Base-by-base conservation (phyloP, 805 yeast species). In the Kazachstania taianensis region DNA sequence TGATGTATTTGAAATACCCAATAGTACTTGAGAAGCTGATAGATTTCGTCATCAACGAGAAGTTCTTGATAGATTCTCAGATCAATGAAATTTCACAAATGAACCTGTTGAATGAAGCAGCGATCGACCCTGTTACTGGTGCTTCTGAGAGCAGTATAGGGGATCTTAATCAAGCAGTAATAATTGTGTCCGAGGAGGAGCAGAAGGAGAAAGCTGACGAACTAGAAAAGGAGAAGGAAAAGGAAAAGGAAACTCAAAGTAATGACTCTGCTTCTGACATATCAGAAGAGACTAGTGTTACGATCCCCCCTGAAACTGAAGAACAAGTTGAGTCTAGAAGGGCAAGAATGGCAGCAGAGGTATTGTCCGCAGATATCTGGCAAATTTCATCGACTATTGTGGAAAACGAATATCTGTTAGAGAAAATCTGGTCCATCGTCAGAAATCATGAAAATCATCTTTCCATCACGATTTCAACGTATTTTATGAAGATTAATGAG, bases 361-460 rank as follows among this genome's bases (percentile, higher is more conserved):
- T 89, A 28, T 66, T 89, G 33, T 75, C 89, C 27, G 82, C 89
- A 6, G 96, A 87, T 52, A 86, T 85, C 7, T 89, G 96, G 96
- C 80, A 94, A 2, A 66, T 92, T 25, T 81, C 94, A 2, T 94
- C 89, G 46, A 77, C 94, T 1, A 78, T 92, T 39, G 78, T 89
- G 80, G 87, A 81, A 46, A 73, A 78, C 41, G 65, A 72, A 5
- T 68, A 66, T 16, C 66, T 83, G 26, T 60, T 92, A 50, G 72
- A 72, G 37, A 73, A 70, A 49, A 61, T 89, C 30, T 89, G 97
- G 97, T 58, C 73, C 18, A 66, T 86, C 15, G 65, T 89, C 42
- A 94, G 83, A 47, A 19, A 36, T 17, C 69, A 70, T 38, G 72
- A 71, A 4, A 66, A 70, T 7, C 82, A 85, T 9, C 64, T 79